phyloP scores from a whole-genome alignment of 2,329 filamentous ascomycete species.

The Phaeosphaeriaceae sp. region DNA sequence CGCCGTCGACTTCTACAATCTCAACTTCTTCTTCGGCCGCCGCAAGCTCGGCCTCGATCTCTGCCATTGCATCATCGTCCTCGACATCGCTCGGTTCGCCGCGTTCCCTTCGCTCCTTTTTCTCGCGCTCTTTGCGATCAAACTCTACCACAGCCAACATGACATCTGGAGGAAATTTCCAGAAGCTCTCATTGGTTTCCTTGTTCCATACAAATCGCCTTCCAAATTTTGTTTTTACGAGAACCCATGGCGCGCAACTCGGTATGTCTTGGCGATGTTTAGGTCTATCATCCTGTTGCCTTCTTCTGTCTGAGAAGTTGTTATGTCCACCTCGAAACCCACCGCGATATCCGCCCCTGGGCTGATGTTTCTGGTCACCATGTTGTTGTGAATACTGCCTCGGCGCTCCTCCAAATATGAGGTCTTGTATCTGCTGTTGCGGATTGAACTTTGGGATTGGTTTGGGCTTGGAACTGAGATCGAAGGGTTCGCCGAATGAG shows the following conservation, averaged over 20 bases:
- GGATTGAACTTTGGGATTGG: conserved; percentile 54
- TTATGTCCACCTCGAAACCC: conserved; percentile 56
- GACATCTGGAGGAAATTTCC: conserved; percentile 90
- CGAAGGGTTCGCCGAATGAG: conserved; percentile 10
- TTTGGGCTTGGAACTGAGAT: conserved; percentile 35
- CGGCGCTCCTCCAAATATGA: conserved; percentile 37
- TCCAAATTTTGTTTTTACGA: conserved; percentile 91
- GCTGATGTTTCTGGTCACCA: conserved; percentile 15
- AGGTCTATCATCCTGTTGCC: conserved; percentile 79
- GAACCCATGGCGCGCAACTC: conserved; percentile 81
- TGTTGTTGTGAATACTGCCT: conserved; percentile 26
- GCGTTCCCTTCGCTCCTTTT: conserved; percentile 62
- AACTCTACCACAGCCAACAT: conserved; percentile 76
- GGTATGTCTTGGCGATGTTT: conserved; percentile 81
- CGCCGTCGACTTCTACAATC: conserved; percentile 44
- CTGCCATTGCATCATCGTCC: conserved; percentile 40
- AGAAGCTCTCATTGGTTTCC: conserved; percentile 85
- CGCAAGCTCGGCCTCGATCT: conserved; percentile 40
- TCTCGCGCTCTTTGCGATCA: conserved; percentile 72
- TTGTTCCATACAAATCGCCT: conserved; percentile 90
- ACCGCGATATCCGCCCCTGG: conserved; percentile 47
- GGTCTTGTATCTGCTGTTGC: conserved; percentile 59
- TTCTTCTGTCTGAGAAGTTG: conserved; percentile 65
- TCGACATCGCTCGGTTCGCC: conserved; percentile 47
- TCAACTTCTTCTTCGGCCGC: conserved; percentile 39